A percentile compares a stretch with the other conserved stretches of the same genome.
phyloP scores from a whole-genome alignment of 495 filamentous ascomycete species.

The Neohortaea acidophila region DNA sequence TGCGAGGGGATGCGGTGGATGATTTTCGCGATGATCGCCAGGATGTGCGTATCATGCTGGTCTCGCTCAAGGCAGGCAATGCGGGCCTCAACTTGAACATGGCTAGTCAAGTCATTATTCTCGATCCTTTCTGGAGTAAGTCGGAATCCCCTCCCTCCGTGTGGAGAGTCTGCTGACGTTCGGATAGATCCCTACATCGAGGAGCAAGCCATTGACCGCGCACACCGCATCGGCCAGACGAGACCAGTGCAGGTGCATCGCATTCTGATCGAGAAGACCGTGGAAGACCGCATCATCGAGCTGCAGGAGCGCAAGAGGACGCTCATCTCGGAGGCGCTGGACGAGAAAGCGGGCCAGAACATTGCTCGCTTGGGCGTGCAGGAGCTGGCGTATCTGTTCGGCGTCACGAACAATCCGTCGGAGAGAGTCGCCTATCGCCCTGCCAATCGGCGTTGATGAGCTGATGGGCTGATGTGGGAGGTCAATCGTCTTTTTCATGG shows the following conservation, averaged over 20 bases:
- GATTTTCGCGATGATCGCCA: slow-evolving; percentile 50
- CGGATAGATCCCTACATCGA: slow-evolving; percentile 57
- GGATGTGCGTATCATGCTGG: slow-evolving; percentile 60
- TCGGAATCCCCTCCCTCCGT: slow-evolving; percentile 26
- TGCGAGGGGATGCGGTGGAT: slow-evolving; percentile 55
- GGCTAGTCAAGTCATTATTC: slow-evolving; percentile 78
- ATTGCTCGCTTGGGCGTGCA: slow-evolving; percentile 44
- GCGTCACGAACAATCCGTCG: slow-evolving; percentile 9
- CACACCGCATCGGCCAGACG: slow-evolving; percentile 78
- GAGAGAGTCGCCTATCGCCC: background rate
- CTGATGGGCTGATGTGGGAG: background rate
- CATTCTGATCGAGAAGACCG: slow-evolving; percentile 58
- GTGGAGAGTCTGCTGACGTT: background rate
- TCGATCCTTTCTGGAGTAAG: slow-evolving; percentile 98
- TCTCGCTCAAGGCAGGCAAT: slow-evolving; percentile 84
- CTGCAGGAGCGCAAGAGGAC: slow-evolving; percentile 75
- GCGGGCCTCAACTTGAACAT: slow-evolving; percentile 76
- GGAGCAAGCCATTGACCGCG: slow-evolving; percentile 86
- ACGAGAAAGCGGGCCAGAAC: slow-evolving; percentile 55
- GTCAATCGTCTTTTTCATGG: no score
- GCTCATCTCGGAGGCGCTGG: slow-evolving; percentile 66
- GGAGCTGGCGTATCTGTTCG: slow-evolving; percentile 63
- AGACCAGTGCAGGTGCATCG: slow-evolving; percentile 64
- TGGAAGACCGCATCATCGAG: slow-evolving; percentile 77
- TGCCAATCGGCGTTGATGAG: background rate